Base-by-base conservation (phyloP, 768 basidiomycete genomes). In the Symmetrospora coprosmae region DNA sequence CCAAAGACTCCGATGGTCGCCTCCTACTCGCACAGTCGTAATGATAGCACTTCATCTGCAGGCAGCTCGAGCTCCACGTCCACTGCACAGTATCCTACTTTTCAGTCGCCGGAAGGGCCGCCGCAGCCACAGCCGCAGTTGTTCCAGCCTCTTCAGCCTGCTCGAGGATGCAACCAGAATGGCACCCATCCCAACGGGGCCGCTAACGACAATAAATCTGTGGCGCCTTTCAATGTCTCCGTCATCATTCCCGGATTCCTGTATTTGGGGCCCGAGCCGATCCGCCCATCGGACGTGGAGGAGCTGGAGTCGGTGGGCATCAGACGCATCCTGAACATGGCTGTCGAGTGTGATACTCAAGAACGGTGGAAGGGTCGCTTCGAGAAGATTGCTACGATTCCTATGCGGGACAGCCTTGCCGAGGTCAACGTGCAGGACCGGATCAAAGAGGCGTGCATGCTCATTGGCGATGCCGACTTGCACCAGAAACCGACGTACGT, bases 391-490 rank as follows among this genome's bases (percentile, higher is more conserved):
- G 74, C 80, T 45, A 84, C 81, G 67, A 85, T 96, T 39, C 86
- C 89, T 7, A 91, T 96, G 87, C 77, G 88, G 64, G 91, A 97
- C 74, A 89, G 83, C 2, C 87, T 97, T 14, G 91, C 96, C 71
- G 92, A 96, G 73, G 86, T 87, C 62, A 84, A 85, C 52, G 85
- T 97, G 37, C 79, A 80, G 4, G 78, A 76, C 50, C 86, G 87
- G 8, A 80, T 97, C 41, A 78, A 81, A 48, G 85, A 90, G 67
- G 87, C 84, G 41, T 94, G 63, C 35, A 23, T 27, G 16, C 62
- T 64, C n/a, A 35, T 64, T 9, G 63, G 94, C 70, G 91, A 96
- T 67, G 91, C 91, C 1, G 81, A 85, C 46, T 72, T 96, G 51
- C 88, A 89, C 65, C 86, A 84, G 0, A 80, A 87, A 19, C 83